A percentile compares a stretch with the other conserved stretches of the same genome.
Evolutionary conservation across 768 basidiomycete genomes (phyloP).

Genomic region (Rhizopogon vinicolor): DNA sequence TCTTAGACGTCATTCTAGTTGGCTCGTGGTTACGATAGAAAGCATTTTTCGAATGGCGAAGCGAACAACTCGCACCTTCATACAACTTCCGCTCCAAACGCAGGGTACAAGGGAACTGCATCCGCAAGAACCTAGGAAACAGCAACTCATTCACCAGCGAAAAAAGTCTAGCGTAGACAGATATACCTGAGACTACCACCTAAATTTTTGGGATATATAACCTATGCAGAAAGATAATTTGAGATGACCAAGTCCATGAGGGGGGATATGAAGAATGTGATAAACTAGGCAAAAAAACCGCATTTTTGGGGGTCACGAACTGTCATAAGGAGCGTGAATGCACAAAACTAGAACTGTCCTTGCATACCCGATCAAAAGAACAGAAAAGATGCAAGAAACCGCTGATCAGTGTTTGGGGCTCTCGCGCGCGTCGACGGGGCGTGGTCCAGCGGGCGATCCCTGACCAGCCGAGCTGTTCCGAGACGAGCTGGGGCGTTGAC

Average conservation of each 20-base stretch:
- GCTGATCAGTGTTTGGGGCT: conserved; percentile 20
- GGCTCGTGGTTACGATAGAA: too few species aligned
- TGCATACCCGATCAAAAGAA: not conserved
- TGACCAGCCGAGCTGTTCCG: conserved; percentile 49
- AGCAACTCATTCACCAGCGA: not conserved
- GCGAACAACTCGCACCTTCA: too few species aligned
- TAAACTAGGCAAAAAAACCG: conserved; percentile 11
- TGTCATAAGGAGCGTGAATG: conserved; percentile 1
- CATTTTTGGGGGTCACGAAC: conserved; percentile 3
- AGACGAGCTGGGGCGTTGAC: conserved; percentile 31
- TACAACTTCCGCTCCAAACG: too few species aligned
- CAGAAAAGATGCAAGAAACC: not conserved
- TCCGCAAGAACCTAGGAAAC: not conserved
- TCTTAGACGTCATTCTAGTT: too few species aligned
- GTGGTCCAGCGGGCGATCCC: conserved; percentile 45
- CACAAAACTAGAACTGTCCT: conserved; percentile 2
- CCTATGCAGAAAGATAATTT: conserved; percentile 13
- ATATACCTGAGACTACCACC: conserved; percentile 9
- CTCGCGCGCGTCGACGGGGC: conserved; percentile 24
- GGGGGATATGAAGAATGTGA: conserved; percentile 11
- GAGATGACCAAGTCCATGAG: conserved; percentile 14
- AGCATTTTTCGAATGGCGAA: too few species aligned
- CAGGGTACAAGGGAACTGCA: too few species aligned
- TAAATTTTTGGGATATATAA: conserved; percentile 4
- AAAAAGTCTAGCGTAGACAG: not conserved